Evolutionary conservation across 176 grass and related monocot genomes (phyloP).

Genomic region (Oryza glaberrima): DNA sequence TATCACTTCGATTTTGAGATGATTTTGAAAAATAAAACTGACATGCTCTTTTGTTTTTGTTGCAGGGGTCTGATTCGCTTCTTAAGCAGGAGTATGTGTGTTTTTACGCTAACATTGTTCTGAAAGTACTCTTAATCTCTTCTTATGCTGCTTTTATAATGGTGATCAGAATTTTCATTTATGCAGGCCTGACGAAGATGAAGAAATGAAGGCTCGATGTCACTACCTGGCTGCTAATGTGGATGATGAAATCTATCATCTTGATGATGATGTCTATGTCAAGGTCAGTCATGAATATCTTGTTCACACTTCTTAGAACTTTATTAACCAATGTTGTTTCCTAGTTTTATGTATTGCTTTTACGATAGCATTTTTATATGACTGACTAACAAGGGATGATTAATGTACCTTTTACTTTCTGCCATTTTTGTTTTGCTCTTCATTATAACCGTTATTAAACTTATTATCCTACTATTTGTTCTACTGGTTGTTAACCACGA

Average conservation of each 20-base stretch:
- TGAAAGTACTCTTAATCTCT: neutral
- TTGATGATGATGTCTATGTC: slow-evolving; percentile 66
- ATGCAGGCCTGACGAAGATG: slow-evolving; percentile 31
- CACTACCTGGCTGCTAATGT: slow-evolving; percentile 59
- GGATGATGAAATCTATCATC: slow-evolving; percentile 49
- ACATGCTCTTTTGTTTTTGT: neutral
- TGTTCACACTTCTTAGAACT: neutral
- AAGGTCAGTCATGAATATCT: slow-evolving; percentile 46
- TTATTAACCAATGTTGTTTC: neutral
- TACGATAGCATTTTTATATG: neutral
- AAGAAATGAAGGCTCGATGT: slow-evolving; percentile 31
- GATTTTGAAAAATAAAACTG: too few relatives aligned
- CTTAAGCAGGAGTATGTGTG: neutral
- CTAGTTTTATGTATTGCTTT: neutral
- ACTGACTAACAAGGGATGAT: neutral
- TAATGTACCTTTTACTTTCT: neutral
- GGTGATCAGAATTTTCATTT: neutral
- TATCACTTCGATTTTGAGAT: too few relatives aligned
- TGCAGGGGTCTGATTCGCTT: slow-evolving; percentile 12
- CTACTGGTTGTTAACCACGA: too few relatives aligned
- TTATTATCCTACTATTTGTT: too few relatives aligned
- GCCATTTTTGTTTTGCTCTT: too few relatives aligned
- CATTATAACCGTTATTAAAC: too few relatives aligned
- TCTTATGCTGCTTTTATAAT: neutral
- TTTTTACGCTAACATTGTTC: neutral